These are phyloP conservation scores for Candolleomyces efflorescens DNA, from an alignment of 768 basidiomycete genomes.

Conservation along the genomic window DNA sequence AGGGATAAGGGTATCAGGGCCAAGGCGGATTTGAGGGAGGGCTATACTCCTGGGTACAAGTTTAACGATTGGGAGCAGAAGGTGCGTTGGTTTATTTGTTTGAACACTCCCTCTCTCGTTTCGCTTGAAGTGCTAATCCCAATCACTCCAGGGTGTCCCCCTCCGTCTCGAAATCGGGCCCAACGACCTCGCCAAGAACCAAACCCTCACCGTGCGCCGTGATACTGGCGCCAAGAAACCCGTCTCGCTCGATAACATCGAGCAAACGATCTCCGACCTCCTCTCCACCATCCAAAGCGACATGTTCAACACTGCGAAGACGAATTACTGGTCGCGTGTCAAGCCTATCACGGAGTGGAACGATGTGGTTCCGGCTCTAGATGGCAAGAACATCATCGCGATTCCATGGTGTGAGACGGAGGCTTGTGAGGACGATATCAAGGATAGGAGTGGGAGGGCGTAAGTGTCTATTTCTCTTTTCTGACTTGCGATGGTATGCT, in stretches of 20 bases:
- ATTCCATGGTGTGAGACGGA: conserved; percentile 97
- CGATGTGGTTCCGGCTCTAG: conserved; percentile 86
- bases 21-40: conserved; percentile 89
- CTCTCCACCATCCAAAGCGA: conserved; percentile 86
- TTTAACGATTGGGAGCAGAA: conserved; percentile 99
- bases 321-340: conserved; percentile 65
- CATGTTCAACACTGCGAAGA: conserved; percentile 80
- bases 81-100: conserved; percentile 35
- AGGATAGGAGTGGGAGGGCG: conserved; percentile 86
- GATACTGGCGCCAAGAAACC: conserved; percentile 47
- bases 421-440: conserved; percentile 96
- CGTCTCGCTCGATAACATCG: conserved; percentile 37
- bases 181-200: conserved; percentile 77
- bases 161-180: conserved; percentile 97
- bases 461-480: conserved; percentile 37
- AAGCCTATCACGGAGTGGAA: conserved; percentile 84
- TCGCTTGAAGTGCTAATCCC: conserved; percentile 4
- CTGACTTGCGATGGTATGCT: conserved; percentile 7
- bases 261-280: conserved; percentile 51
- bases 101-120: not conserved
- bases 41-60: conserved; percentile 98
- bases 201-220: conserved; percentile 83
- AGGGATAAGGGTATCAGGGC: conserved; percentile 73
- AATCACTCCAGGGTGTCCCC: conserved; percentile 73
- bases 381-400: conserved; percentile 80